A percentile compares a stretch with the other conserved stretches of the same genome.
phyloP scores from a whole-genome alignment of 768 basidiomycete species.

The Dentipellis sp. region DNA sequence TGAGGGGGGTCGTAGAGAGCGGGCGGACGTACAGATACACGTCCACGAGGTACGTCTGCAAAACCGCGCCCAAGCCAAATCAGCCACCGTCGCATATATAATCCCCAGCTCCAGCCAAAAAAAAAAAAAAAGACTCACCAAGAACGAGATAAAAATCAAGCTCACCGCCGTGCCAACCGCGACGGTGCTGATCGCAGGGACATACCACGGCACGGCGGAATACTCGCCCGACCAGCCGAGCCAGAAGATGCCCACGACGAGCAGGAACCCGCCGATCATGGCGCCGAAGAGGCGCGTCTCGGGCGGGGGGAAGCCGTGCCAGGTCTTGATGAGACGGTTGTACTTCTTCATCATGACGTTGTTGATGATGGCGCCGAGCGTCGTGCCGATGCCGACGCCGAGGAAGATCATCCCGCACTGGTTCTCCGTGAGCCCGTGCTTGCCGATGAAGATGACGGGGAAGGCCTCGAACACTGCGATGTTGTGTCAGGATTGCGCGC shows the following conservation, averaged over 20 bases:
- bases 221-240: constrained; percentile 9
- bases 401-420: constrained; percentile 5
- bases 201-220: constrained; percentile 4
- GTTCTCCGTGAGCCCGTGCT: neutral
- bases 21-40: constrained; percentile 1
- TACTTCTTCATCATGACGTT: neutral
- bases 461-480: constrained; percentile 7
- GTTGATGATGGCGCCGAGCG: neutral
- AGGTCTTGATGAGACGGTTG: neutral
- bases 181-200: constrained; percentile 3
- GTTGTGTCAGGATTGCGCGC: neutral
- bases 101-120: too few relatives aligned
- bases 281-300: constrained; percentile 1
- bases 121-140: constrained; percentile 1
- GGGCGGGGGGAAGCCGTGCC: constrained; percentile 7
- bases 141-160: constrained; percentile 4
- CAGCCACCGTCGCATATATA: neutral
- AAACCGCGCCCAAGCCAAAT: neutral
- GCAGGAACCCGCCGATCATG: neutral
- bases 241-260: constrained; percentile 2
- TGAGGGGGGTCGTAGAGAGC: neutral
- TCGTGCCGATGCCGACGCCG: constrained; percentile 3
- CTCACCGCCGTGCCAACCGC: neutral
- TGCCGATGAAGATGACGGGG: constrained; percentile 3
- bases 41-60: constrained; percentile 8